Percentiles rank a stretch among this genome's conserved stretches.
These are phyloP conservation scores for Saccharomycopsis sp. DNA, from an alignment of 805 yeast species.

Conservation along the genomic window DNA sequence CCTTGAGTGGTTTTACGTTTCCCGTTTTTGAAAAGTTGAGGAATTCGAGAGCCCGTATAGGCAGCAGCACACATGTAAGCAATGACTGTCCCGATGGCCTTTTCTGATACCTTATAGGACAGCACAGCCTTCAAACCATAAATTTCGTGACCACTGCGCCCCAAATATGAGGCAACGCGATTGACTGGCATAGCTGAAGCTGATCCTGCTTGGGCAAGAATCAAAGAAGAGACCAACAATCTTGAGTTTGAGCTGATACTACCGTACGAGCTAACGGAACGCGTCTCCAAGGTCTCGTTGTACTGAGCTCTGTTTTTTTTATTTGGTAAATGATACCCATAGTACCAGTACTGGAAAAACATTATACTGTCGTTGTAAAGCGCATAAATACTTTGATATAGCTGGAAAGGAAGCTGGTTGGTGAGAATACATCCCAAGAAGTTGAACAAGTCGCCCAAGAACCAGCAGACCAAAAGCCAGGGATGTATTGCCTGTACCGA, in stretches of 20 bases:
- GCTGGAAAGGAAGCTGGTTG: slow-evolving; percentile 74
- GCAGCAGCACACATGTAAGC: slow-evolving; percentile 79
- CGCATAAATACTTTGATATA: slow-evolving; percentile 64
- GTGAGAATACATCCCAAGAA: slow-evolving; percentile 70
- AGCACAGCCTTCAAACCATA: background rate
- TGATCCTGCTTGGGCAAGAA: slow-evolving; percentile 25
- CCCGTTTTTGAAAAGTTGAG: slow-evolving; percentile 76
- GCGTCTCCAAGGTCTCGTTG: background rate
- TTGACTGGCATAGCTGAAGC: slow-evolving; percentile 21
- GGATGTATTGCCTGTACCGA: slow-evolving; percentile 30
- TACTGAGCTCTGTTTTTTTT: slow-evolving; percentile 7
- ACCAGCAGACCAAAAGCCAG: slow-evolving; percentile 29
- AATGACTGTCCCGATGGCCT: slow-evolving; percentile 37
- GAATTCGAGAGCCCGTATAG: slow-evolving; percentile 73
- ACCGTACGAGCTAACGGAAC: background rate
- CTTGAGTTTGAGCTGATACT: slow-evolving; percentile 1
- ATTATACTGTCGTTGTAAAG: slow-evolving; percentile 63
- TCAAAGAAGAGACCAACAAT: slow-evolving; percentile 5
- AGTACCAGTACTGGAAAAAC: slow-evolving; percentile 66
- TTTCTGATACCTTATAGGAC: slow-evolving; percentile 10
- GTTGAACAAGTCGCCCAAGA: slow-evolving; percentile 32
- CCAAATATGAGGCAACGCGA: background rate
- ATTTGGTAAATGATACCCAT: slow-evolving; percentile 34
- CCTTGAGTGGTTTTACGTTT: slow-evolving; percentile 80
- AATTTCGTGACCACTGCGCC: background rate